A percentile compares a stretch with the other conserved stretches of the same genome.
Evolutionary conservation across 2,329 filamentous ascomycete species (phyloP).

Genomic region (Penicillium verrucosum): DNA sequence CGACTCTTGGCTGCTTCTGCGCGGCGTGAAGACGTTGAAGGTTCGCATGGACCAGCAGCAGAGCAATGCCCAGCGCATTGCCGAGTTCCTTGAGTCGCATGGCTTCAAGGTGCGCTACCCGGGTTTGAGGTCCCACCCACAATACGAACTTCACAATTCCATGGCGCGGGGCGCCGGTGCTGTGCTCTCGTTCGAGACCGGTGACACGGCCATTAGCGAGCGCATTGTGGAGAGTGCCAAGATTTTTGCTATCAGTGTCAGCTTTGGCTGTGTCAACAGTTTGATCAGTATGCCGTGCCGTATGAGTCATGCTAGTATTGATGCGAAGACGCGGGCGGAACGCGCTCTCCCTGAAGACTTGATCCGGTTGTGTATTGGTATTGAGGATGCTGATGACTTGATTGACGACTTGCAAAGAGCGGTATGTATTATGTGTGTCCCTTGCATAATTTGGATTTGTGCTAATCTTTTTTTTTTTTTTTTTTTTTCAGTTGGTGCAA

Average conservation of each 20-base stretch:
- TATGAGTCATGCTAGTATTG: constrained; percentile 98
- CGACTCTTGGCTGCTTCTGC: constrained; percentile 91
- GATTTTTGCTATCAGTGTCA: constrained; percentile 93
- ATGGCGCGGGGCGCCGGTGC: constrained; percentile 93
- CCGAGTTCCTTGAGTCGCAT: constrained; percentile 82
- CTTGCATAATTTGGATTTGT: background rate
- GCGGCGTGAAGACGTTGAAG: constrained; percentile 92
- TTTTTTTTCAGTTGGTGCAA: constrained; percentile 69
- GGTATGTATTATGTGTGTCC: constrained; percentile 56
- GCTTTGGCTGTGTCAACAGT: constrained; percentile 97
- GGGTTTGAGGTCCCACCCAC: constrained; percentile 88
- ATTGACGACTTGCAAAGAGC: constrained; percentile 90
- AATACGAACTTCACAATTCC: constrained; percentile 93
- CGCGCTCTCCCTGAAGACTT: constrained; percentile 94
- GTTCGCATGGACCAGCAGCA: constrained; percentile 99
- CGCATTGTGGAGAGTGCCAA: constrained; percentile 90
- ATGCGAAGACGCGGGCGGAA: constrained; percentile 85
- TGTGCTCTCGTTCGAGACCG: constrained; percentile 93
- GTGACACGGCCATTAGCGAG: constrained; percentile 76
- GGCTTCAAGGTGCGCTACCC: constrained; percentile 96
- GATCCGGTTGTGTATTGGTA: constrained; percentile 91
- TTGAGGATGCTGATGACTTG: constrained; percentile 87
- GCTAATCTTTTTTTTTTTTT: constrained; percentile 13
- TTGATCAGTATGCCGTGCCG: constrained; percentile 99
- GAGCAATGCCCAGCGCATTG: constrained; percentile 83